These are phyloP conservation scores for Diaporthe batatas DNA, from an alignment of 2,329 filamentous ascomycete species.

Conservation along the genomic window DNA sequence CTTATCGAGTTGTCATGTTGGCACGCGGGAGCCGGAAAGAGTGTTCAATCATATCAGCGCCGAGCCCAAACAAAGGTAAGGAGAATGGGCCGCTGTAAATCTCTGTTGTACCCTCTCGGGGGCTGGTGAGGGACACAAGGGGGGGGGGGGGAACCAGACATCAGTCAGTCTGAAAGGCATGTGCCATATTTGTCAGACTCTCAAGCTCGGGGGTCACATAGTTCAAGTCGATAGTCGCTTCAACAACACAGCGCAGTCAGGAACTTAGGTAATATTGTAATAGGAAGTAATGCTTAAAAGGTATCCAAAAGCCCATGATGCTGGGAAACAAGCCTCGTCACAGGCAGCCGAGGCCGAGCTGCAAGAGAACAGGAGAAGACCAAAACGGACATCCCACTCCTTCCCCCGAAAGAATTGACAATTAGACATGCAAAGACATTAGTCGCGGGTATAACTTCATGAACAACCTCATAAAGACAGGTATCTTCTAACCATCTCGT, in stretches of 20 bases:
- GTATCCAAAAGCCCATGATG: neutral
- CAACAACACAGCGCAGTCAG: neutral
- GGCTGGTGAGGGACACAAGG: no score
- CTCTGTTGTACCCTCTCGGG: neutral
- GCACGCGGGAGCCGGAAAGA: neutral
- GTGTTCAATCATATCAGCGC: neutral
- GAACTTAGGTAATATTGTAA: slow-evolving; percentile 5
- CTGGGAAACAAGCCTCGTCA: neutral
- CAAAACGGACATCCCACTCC: slow-evolving; percentile 1
- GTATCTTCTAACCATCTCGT: neutral
- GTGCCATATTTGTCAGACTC: neutral
- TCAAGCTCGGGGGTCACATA: neutral
- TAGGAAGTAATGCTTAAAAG: neutral
- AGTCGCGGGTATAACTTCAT: slow-evolving; percentile 34
- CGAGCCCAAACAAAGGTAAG: neutral
- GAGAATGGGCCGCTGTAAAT: no score
- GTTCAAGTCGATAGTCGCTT: neutral
- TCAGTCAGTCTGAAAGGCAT: no score
- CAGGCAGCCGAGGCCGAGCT: neutral
- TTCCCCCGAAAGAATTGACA: neutral
- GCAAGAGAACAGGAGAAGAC: neutral
- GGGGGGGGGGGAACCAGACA: neutral
- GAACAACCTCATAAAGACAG: neutral
- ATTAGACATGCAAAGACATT: slow-evolving; percentile 33
- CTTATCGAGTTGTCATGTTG: neutral